Evolutionary conservation across 129 eudicot genomes (phyloP), one percentile per base, ranked within the genome.

Genomic region (Erigeron canadensis): DNA sequence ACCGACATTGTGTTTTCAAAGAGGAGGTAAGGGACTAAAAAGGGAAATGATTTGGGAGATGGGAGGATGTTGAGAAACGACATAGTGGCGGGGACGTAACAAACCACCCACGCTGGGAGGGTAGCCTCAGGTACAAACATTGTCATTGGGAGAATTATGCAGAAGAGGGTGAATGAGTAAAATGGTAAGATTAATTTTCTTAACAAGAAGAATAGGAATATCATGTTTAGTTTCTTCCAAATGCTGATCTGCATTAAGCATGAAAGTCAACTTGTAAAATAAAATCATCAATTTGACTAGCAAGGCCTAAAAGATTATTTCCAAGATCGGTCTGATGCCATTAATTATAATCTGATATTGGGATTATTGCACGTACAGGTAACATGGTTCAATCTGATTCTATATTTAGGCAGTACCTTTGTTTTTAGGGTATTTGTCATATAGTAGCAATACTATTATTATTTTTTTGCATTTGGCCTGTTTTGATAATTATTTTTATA

Each of bases 1-100:
- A 92, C 98, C 0, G 98, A 92, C 98, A 92, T 92, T 18, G 98
- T 92, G 85, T 92, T 92, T 65, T 92, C 98, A 34, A 92, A 92
- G 8, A 92, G 86, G 37, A 92, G 96, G 61, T 92, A 92, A 0
- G 98, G 98, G 48, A 92, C 96, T 10, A 92, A 78, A 84, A 92
- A 92, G 4, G 98, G 98, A 79, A 89, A 89, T 0, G 98, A 89
- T 58, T 89, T 92, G 0, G 95, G 98, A 22, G 98, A 91, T 4
- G 98, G 98, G 34, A 89, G 89, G 72, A 92, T 92, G 72, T 89
- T 92, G 68, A 92, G 91, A 73, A 92, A 81, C 16, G 98, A 81
- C 89, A 92, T 86, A 62, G 95, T 80, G 58, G 91, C 91, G 0
- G 98, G 98, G 63, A 92, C 46, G 66, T 92, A 92, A 60, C 96